Conservation (phyloP, 1,284 basidiomycete species). For the Ustanciosporium gigantosporum region DNA sequence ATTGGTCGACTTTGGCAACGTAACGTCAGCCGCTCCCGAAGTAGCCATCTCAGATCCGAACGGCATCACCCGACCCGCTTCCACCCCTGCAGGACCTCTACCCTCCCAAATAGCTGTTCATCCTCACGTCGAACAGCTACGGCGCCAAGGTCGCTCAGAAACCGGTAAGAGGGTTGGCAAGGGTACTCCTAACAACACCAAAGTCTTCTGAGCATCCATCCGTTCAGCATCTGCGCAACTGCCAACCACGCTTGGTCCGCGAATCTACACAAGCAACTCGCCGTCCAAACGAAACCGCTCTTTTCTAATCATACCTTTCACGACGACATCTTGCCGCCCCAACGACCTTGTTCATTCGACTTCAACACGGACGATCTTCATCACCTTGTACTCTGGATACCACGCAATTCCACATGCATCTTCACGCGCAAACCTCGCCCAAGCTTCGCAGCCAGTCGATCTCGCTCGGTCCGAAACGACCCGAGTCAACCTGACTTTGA, state of each 20-base stretch:
- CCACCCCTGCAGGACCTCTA: conserved; percentile 19
- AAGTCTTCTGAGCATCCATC: conserved; percentile 5
- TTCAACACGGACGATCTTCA: too few relatives aligned
- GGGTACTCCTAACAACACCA: conserved; percentile 32
- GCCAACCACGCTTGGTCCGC: not conserved
- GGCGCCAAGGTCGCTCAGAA: conserved; percentile 24
- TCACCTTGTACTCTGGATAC: too few relatives aligned
- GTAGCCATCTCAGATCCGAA: conserved; percentile 19
- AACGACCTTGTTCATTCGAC: too few relatives aligned
- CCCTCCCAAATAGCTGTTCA: conserved; percentile 26
- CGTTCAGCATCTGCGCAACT: not conserved
- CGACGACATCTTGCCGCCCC: too few relatives aligned
- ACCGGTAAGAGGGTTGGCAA: conserved; percentile 33
- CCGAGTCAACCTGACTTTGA: too few relatives aligned
- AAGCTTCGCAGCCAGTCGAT: too few relatives aligned
- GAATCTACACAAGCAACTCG: not conserved
- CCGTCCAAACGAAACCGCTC: too few relatives aligned
- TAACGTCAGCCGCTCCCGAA: conserved; percentile 3
- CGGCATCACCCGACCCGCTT: conserved; percentile 25
- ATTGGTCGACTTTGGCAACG: conserved; percentile 20
- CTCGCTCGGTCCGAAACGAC: too few relatives aligned
- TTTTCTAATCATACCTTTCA: too few relatives aligned
- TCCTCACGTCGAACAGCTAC: conserved; percentile 33
- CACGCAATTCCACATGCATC: too few relatives aligned
- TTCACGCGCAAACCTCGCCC: too few relatives aligned